Conservation (phyloP, 2,329 filamentous ascomycete species). For the Colletotrichum paranaense region DNA sequence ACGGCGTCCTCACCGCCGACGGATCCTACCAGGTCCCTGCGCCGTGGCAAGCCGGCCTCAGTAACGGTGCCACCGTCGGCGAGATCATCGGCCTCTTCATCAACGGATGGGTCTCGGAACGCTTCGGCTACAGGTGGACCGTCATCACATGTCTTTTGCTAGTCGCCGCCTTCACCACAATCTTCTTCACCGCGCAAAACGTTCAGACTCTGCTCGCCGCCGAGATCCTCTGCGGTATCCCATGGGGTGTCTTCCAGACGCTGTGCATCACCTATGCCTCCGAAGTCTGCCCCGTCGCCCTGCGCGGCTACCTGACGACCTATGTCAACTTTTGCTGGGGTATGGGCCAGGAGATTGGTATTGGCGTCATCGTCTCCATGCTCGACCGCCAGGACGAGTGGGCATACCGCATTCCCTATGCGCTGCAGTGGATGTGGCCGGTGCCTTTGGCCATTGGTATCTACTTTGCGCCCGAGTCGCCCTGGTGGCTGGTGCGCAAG, state of each 20-base stretch:
- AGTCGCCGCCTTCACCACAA: constrained; percentile 67
- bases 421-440: constrained; percentile 83
- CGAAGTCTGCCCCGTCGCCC: constrained; percentile 78
- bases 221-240: constrained; percentile 72
- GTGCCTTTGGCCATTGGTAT: constrained; percentile 74
- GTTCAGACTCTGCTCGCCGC: constrained; percentile 68
- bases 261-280: constrained; percentile 75
- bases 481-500: constrained; percentile 81
- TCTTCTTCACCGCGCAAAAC: constrained; percentile 74
- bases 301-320: constrained; percentile 78
- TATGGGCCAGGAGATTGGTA: constrained; percentile 78
- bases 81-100: constrained; percentile 75
- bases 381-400: constrained; percentile 73
- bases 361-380: constrained; percentile 79
- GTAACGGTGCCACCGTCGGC: constrained; percentile 69
- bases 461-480: constrained; percentile 75
- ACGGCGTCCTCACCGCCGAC: constrained; percentile 58
- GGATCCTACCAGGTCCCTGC: constrained; percentile 68
- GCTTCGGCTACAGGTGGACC: constrained; percentile 75
- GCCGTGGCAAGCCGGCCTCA: constrained; percentile 71
- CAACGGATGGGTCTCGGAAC: constrained; percentile 74
- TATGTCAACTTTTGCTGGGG: constrained; percentile 80
- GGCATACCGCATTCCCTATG: constrained; percentile 78
- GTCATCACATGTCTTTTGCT: constrained; percentile 68
- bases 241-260: constrained; percentile 70